Percentiles rank a stretch among this genome's conserved stretches.
phyloP scores from a whole-genome alignment of 2,329 filamentous ascomycete genomes.

The Ophiocordyceps sinensis region DNA sequence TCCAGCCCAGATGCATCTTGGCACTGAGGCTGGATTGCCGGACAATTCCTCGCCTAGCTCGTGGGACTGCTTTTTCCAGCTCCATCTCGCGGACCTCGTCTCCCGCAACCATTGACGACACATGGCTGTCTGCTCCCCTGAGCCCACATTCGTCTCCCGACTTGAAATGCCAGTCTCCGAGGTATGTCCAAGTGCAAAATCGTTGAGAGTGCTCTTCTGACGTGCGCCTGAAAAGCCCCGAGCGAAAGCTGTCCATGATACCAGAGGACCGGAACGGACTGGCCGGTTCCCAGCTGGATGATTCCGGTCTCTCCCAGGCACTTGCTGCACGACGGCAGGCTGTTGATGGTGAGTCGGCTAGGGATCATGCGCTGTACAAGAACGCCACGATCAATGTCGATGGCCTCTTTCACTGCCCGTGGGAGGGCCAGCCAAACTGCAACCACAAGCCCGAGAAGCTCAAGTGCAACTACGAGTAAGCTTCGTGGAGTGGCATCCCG shows the following conservation, averaged over 20 bases:
- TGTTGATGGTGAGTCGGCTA: slow-evolving; percentile 41
- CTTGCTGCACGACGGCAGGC: slow-evolving; percentile 32
- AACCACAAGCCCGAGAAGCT: slow-evolving; percentile 88
- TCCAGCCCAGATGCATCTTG: slow-evolving; percentile 39
- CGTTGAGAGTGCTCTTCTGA: slow-evolving; percentile 4
- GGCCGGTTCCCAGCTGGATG: slow-evolving; percentile 13
- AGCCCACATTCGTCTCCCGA: slow-evolving; percentile 32
- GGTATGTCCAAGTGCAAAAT: slow-evolving; percentile 25
- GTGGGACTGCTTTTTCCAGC: slow-evolving; percentile 38
- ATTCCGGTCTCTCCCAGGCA: slow-evolving; percentile 17
- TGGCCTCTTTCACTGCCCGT: slow-evolving; percentile 88
- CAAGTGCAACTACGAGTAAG: slow-evolving; percentile 98
- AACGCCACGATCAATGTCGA: slow-evolving; percentile 49
- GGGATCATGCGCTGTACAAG: slow-evolving; percentile 59
- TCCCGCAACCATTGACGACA: slow-evolving; percentile 33
- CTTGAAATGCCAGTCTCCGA: slow-evolving; percentile 35
- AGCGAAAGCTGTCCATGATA: slow-evolving; percentile 16
- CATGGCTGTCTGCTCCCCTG: slow-evolving; percentile 22
- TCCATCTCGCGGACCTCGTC: slow-evolving; percentile 36
- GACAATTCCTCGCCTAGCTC: slow-evolving; percentile 36
- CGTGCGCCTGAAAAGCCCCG: slow-evolving; percentile 11
- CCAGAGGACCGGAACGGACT: slow-evolving; percentile 13
- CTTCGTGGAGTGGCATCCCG: slow-evolving; percentile 4
- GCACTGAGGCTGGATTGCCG: slow-evolving; percentile 33
- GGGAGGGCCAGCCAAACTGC: slow-evolving; percentile 57